These are phyloP conservation scores for Fusarium xyrophilum DNA, from an alignment of 2,329 filamentous ascomycete genomes.

Conservation along the genomic window DNA sequence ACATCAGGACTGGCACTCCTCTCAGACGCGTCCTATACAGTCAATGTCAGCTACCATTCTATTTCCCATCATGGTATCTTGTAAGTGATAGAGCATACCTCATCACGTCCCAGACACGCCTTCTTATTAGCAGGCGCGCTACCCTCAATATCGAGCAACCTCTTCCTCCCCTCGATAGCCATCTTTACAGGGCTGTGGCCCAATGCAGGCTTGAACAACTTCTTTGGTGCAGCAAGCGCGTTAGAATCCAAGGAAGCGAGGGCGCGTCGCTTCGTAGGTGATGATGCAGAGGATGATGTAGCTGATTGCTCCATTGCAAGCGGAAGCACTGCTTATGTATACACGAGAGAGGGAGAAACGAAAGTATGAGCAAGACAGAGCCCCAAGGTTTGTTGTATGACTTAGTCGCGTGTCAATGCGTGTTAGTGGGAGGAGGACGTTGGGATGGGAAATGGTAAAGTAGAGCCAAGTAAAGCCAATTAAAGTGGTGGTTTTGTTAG, in stretches of 20 bases:
- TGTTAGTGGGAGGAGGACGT: constrained; percentile 27
- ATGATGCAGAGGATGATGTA: constrained; percentile 37
- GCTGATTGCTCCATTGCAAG: constrained; percentile 35
- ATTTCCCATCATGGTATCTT: not conserved
- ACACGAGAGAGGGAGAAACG: not conserved
- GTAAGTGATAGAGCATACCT: constrained; percentile 33
- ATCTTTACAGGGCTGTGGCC: constrained; percentile 38
- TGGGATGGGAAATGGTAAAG: constrained; percentile 10
- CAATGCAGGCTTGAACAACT: constrained; percentile 29
- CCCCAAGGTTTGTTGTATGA: not conserved
- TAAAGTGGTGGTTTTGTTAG: constrained; percentile 28
- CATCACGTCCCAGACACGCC: constrained; percentile 45
- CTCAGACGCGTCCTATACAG: constrained; percentile 39
- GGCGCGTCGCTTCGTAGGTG: constrained; percentile 57
- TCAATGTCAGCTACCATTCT: constrained; percentile 2
- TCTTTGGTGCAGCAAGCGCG: constrained; percentile 46
- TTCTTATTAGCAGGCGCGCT: constrained; percentile 44
- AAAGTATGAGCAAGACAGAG: not conserved
- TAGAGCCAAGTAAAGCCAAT: not conserved
- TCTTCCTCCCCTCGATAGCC: constrained; percentile 41
- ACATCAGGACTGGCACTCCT: constrained; percentile 50
- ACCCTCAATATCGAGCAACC: constrained; percentile 38
- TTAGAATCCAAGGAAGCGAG: constrained; percentile 57
- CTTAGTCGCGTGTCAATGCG: constrained; percentile 15
- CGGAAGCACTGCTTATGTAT: not conserved